Evolutionary conservation across 225 moss, liverwort and hornwort species (phyloP), one percentile per base, ranked within the genome.

Genomic region (Pleurozium schreberi): DNA sequence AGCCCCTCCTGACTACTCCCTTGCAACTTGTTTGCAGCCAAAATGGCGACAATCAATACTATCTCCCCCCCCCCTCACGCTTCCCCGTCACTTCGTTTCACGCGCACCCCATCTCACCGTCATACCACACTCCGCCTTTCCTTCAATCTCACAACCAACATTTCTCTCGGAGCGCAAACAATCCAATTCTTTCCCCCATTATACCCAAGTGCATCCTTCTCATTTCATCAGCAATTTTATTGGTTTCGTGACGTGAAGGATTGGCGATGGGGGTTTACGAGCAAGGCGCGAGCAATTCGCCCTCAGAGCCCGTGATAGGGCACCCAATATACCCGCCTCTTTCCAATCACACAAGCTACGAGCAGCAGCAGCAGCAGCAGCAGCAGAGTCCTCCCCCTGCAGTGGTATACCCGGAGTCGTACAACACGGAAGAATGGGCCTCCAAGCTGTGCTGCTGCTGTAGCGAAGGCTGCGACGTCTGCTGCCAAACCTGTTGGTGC

Each of bases 401-500:
- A 9, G 43, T 80, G 60, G 5, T n/a, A 3, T 31, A 69, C 74
- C 80, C 73, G 80, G 53, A 70, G 42, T 68, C 33, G 10, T 3
- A 38, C 59, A 84, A 50, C 43, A 76, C 81, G 4, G 84, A 55
- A 59, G 36, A 89, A 49, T 93, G 94, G 94, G 30, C 86, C 20
- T 31, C 90, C 42, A 12, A 25, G 38, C 77, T 94, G 13, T 93
- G 94, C 47, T 89, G 86, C 45, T 93, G 94, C 81, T 91, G 93
- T 82, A 36, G 82, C 66, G 94, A 94, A n/a, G n/a, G n/a, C 89
- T 92, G 91, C 55, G 90, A 90, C 17, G 0, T 84, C 8, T 94
- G 94, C 77, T 94, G 94, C 55, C 91, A 93, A 84, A 93, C 94
- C 17, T 93, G 84, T 86, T 94, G 88, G 31, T 94, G 89, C 85